phyloP scores from a whole-genome alignment of 2,329 filamentous ascomycete genomes.

The Penicillium janthinellum region DNA sequence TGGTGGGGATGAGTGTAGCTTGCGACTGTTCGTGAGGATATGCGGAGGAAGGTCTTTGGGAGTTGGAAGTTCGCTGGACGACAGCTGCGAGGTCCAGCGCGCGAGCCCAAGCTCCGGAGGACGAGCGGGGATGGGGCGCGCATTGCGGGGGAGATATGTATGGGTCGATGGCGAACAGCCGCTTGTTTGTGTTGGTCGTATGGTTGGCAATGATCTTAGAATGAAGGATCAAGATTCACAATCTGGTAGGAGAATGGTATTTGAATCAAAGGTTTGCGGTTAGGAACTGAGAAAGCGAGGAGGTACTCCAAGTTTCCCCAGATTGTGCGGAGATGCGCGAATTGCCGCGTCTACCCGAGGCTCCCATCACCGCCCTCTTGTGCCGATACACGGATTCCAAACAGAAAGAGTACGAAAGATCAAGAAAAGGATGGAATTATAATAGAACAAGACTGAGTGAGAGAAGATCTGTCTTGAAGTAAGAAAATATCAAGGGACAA shows the following conservation, averaged over 20 bases:
- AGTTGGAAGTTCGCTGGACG: constrained; percentile 8
- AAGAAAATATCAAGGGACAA: not conserved
- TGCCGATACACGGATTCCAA: not conserved
- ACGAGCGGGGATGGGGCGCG: constrained; percentile 41
- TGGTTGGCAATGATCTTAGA: not conserved
- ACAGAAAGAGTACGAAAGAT: too few species aligned
- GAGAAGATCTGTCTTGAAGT: not conserved
- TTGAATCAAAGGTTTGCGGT: constrained; percentile 1
- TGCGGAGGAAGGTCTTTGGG: constrained; percentile 7
- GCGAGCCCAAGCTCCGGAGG: constrained; percentile 42
- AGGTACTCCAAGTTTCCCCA: constrained; percentile 22
- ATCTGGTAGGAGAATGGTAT: constrained; percentile 5
- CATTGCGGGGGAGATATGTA: constrained; percentile 35
- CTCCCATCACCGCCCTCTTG: constrained; percentile 19
- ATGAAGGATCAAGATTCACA: constrained; percentile 1
- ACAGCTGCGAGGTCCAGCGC: constrained; percentile 20
- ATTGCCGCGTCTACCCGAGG: constrained; percentile 51
- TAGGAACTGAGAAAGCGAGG: constrained; percentile 7
- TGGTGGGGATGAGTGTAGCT: constrained; percentile 81
- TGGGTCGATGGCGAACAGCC: not conserved
- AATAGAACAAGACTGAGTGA: not conserved
- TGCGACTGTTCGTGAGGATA: constrained; percentile 55
- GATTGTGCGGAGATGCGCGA: constrained; percentile 41
- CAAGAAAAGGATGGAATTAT: too few species aligned
- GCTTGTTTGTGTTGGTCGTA: not conserved